Conservation (phyloP, 495 filamentous ascomycete species). For the Collariella sp. region DNA sequence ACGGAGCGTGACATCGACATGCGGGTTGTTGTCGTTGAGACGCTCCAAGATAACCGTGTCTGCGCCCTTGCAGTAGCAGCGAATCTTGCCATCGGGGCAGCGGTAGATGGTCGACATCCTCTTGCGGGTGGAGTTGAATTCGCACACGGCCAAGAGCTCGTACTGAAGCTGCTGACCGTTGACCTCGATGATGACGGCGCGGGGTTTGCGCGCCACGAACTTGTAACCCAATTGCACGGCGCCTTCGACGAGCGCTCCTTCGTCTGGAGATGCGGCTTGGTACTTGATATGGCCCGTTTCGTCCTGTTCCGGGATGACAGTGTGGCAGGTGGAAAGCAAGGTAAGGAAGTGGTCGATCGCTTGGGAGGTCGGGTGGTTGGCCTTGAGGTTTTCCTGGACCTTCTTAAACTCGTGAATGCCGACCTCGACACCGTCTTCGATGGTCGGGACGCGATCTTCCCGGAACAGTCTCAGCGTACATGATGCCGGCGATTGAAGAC, state of each 20-base stretch:
- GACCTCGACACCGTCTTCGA: constrained; percentile 63
- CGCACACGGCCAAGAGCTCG: constrained; percentile 89
- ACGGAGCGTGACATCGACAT: constrained; percentile 75
- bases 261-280: constrained; percentile 94
- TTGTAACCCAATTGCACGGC: constrained; percentile 77
- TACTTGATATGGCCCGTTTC: constrained; percentile 84
- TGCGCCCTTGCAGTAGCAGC: constrained; percentile 91
- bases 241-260: constrained; percentile 92
- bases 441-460: constrained; percentile 80
- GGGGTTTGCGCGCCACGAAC: constrained; percentile 84
- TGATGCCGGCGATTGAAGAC: constrained; percentile 83
- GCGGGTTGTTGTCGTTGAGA: constrained; percentile 67
- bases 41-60: constrained; percentile 96
- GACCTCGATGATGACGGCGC: constrained; percentile 70
- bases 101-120: constrained; percentile 96
- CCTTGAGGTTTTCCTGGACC: constrained; percentile 61
- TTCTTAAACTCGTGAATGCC: constrained; percentile 85
- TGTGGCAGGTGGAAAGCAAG: constrained; percentile 87
- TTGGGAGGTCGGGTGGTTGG: constrained; percentile 54
- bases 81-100: constrained; percentile 90
- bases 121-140: constrained; percentile 98
- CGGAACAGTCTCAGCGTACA: constrained; percentile 87
- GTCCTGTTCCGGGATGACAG: constrained; percentile 85
- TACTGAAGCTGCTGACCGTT: constrained; percentile 67
- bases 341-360: constrained; percentile 86